Base-by-base conservation (phyloP, 2,329 filamentous ascomycete genomes). In the Exophiala xenobiotica region DNA sequence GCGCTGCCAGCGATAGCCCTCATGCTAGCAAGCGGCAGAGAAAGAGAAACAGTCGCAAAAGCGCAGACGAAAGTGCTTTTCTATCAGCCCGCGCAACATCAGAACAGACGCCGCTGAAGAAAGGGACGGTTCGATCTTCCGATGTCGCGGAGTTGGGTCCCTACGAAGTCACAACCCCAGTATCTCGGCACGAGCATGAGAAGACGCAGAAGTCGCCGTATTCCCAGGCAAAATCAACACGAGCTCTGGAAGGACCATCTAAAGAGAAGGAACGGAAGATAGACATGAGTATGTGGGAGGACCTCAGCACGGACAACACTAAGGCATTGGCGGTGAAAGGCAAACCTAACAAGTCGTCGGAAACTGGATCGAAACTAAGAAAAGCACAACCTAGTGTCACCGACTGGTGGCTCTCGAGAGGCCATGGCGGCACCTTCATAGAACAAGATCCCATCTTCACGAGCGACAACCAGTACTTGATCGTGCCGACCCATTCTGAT, bases 401-500 rank as follows among this genome's bases (percentile, higher is more conserved):
- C 8, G 54, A 57, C 19, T 81, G 78, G 78, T 68, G 65, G 19
- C 61, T 79, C 7, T 78, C 78, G 14, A 65, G 70, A n/a, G 67
- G 75, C 6, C 65, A 73, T 23, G 81, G 78, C 33, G 82, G 82
- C 18, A 75, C 75, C 48, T 80, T 81, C 61, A 68, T 79, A 49
- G 69, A 76, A 39, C 65, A 78, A 43, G 79, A 85, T 60, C 78
- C 82, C 4, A 63, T 82, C 6, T 78, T 84, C 63, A 78, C 80
- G 2, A 57, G 60, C n/a, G 78, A 85, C 64, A 78, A 81, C 60
- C 75, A 78, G 72, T 79, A 86, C 69, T 67, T 96, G 31, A 83
- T 96, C 51, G 68, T 95, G 49, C 81, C 86, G 24, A 88, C 89
- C 63, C 80, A 84, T 54, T 85, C 81, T 22, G 85, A 86, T 7